A percentile compares a stretch with the other conserved stretches of the same genome.
phyloP scores from a whole-genome alignment of 2,329 filamentous ascomycete species.

The Talaromyces sp. region DNA sequence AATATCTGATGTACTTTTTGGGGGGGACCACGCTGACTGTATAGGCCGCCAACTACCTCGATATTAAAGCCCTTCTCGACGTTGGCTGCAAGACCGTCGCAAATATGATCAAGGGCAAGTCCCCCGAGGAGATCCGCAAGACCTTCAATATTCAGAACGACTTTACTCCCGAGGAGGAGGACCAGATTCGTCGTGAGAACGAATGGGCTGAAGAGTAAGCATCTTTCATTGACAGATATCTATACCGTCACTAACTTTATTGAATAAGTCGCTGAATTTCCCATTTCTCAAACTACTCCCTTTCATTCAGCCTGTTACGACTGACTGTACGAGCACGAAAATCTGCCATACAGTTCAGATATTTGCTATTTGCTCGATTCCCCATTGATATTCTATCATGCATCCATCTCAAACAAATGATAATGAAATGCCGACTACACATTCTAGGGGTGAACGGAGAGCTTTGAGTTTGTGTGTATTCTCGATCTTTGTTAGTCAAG shows the following conservation, averaged over 20 bases:
- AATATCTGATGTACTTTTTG: not conserved
- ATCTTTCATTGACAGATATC: not conserved
- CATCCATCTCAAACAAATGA: not conserved
- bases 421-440: not conserved
- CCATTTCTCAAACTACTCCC: not conserved
- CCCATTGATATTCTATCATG: not conserved
- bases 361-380: constrained; percentile 3
- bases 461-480: not conserved
- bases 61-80: constrained; percentile 96
- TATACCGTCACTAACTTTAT: constrained; percentile 15
- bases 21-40: not conserved
- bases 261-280: not conserved
- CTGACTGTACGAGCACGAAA: not conserved
- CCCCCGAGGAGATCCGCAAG: constrained; percentile 97
- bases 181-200: constrained; percentile 90
- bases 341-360: not conserved
- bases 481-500: not conserved
- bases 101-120: constrained; percentile 99
- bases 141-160: constrained; percentile 99
- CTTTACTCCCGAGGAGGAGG: constrained; percentile 97
- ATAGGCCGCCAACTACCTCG: constrained; percentile 94
- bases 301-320: not conserved
- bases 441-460: not conserved
- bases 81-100: constrained; percentile 99
- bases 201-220: constrained; percentile 81